Evolutionary conservation across 2,329 filamentous ascomycete genomes (phyloP).

Genomic region (Remersonia thermophila): DNA sequence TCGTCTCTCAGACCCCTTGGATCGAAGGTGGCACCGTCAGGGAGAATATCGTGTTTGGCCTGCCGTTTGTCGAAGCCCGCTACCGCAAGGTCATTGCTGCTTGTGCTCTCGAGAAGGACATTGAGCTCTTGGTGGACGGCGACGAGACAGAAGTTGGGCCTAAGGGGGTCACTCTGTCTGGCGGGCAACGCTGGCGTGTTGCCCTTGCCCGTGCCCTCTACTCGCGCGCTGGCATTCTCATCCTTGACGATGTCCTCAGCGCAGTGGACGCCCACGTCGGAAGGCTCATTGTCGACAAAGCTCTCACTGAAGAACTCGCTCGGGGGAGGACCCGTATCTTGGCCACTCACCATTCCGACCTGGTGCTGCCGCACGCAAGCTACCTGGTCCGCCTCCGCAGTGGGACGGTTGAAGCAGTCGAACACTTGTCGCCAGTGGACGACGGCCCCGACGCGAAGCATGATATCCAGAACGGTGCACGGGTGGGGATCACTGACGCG

Average conservation of each 20-base stretch:
- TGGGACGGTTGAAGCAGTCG: constrained; percentile 18
- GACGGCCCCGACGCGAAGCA: not conserved
- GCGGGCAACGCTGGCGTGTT: constrained; percentile 34
- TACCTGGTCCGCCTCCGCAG: constrained; percentile 21
- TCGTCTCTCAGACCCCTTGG: constrained; percentile 36
- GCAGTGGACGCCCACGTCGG: constrained; percentile 34
- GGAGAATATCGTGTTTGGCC: constrained; percentile 35
- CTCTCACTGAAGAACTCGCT: constrained; percentile 38
- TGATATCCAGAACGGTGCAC: not conserved
- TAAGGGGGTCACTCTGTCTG: constrained; percentile 31
- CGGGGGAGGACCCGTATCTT: constrained; percentile 47
- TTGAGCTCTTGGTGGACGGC: constrained; percentile 29
- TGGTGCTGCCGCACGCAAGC: constrained; percentile 21
- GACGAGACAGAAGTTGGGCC: constrained; percentile 32
- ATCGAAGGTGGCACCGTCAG: constrained; percentile 32
- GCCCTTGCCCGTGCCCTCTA: constrained; percentile 35
- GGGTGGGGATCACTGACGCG: not conserved
- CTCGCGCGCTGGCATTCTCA: constrained; percentile 30
- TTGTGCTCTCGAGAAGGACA: constrained; percentile 31
- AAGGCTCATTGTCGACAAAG: constrained; percentile 36
- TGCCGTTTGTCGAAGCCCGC: constrained; percentile 25
- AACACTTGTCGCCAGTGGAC: constrained; percentile 9
- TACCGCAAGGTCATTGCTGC: constrained; percentile 36
- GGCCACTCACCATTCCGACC: constrained; percentile 40
- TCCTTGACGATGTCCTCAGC: constrained; percentile 38